phyloP scores from a whole-genome alignment of 148 eudicot genomes.

The Beta vulgaris region DNA sequence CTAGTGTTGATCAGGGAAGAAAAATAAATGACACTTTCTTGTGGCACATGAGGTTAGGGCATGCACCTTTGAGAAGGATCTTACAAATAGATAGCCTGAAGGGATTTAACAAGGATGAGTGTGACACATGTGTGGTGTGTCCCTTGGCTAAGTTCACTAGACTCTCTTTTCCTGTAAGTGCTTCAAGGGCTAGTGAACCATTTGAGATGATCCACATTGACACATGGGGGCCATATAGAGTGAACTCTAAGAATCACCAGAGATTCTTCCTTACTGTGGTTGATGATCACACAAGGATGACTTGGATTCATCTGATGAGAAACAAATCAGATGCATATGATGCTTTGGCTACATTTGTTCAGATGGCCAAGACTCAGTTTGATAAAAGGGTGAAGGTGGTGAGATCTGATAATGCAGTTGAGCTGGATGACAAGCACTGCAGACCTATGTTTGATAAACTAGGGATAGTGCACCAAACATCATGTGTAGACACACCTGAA shows the following conservation, averaged over 20 bases:
- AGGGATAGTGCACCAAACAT: background rate
- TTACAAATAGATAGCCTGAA: background rate
- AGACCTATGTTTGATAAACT: too few relatives aligned
- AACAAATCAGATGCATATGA: background rate
- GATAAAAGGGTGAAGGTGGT: background rate
- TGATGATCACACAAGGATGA: background rate
- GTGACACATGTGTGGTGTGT: background rate
- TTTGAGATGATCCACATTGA: too few relatives aligned
- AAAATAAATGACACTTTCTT: background rate
- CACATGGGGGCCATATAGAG: background rate
- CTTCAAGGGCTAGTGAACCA: background rate
- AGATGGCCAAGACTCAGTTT: background rate
- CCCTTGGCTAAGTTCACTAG: background rate
- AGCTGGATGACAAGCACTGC: too few relatives aligned
- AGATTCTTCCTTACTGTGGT: background rate
- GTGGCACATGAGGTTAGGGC: background rate
- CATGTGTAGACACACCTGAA: slow-evolving; percentile 3
- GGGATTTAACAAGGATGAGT: background rate
- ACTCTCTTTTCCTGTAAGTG: background rate
- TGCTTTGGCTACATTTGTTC: background rate
- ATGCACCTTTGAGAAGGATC: background rate
- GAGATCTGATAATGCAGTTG: too few relatives aligned
- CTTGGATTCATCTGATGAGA: too few relatives aligned
- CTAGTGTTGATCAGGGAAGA: background rate
- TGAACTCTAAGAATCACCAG: background rate